Evolutionary conservation across 2,329 filamentous ascomycete species (phyloP).

Genomic region (Sporothrix variecibatus): DNA sequence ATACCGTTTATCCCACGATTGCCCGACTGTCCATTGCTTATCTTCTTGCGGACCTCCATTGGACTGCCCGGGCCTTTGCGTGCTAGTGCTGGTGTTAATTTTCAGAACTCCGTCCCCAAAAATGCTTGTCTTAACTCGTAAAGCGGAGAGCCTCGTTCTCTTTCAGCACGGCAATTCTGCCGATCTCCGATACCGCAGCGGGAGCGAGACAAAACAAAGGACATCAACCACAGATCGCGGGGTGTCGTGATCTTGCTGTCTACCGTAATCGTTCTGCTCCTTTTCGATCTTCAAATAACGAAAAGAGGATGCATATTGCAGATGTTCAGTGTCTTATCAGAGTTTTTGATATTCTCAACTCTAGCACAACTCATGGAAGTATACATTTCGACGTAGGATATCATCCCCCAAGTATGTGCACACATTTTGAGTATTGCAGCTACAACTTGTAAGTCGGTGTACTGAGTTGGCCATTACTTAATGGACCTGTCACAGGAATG

Average conservation of each 20-base stretch:
- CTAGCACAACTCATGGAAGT: too few species aligned
- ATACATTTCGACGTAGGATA: too few species aligned
- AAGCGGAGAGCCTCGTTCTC: neutral
- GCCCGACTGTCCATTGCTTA: neutral
- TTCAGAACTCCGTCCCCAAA: neutral
- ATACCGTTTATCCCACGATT: neutral
- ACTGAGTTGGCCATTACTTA: neutral
- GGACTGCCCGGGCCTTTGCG: neutral
- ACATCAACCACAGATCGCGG: neutral
- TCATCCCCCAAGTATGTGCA: too few species aligned
- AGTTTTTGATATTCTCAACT: too few species aligned
- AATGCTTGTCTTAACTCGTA: neutral
- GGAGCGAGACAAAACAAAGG: too few species aligned
- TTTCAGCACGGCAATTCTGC: neutral
- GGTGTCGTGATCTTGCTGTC: neutral
- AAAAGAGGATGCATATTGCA: neutral
- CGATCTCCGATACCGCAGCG: conserved; percentile 9
- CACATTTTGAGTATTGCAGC: too few species aligned
- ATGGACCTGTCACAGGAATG: neutral
- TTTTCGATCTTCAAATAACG: neutral
- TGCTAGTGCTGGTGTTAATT: neutral
- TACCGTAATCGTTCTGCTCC: neutral
- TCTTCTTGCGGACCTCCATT: neutral
- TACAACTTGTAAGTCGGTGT: neutral
- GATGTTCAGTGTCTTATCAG: neutral